Base-by-base conservation (phyloP, 164 flowering plant species). In the Magnolia officinalis region DNA sequence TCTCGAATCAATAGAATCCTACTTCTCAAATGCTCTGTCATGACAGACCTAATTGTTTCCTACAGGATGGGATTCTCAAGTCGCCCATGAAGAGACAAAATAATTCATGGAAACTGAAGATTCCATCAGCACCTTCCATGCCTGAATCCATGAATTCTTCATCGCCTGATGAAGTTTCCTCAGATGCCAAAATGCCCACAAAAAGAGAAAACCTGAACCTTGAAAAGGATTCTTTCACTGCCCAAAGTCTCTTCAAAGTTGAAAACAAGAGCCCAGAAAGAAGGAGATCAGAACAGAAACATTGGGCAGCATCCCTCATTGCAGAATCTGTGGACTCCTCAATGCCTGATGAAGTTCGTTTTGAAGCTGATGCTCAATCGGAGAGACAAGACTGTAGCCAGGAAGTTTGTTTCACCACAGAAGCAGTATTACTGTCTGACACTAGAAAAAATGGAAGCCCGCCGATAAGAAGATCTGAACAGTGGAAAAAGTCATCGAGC, bases 71-170 rank as follows among this genome's bases (percentile, higher is more conserved):
- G 59, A 74, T 78, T 79, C 58, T 58, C 6, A 23, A 61, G 26
- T 21, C 72, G n/a, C 23, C 74, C 37, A 29, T 19, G 37, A 68
- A 68, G 64, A 55, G 74, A 52, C 67, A 72, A 71, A 29, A 71
- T 8, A 31, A 31, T 37, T 24, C 37, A 26, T 21, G 67, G 37
- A 58, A 50, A 1, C 16, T 55, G 50, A 76, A 64, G 72, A 71
- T 72, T 51, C 84, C 86, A 8, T 79, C 86, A 0, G 86, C 89
- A 19, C 86, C 86, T 52, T 81, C 84, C 1, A 45, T 86, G 80
- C 85, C 83, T 10, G 87, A 86, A 61, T 67, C 64, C 72, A 49
- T 79, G 79, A 74, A 75, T 21, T 72, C 66, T 75, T 58, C 81
- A 20, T 37, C 77, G 66, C 52, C 67, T 77, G 84, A 72, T 72